phyloP scores from a whole-genome alignment of 306 rosid species.

The Malus domestica region DNA sequence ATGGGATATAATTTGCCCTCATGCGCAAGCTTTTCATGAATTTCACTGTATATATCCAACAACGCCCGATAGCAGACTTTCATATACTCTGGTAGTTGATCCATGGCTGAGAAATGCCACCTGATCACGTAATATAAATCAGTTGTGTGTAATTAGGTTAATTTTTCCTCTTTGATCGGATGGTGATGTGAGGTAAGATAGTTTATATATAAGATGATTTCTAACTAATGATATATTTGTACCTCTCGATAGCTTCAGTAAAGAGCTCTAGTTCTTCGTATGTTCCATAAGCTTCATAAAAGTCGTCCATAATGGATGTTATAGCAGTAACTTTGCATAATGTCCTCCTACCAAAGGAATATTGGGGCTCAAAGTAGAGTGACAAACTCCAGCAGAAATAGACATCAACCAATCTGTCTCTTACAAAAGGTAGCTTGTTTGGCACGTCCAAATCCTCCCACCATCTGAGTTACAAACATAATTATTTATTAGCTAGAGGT shows the following conservation, averaged over 20 bases:
- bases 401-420: too few species aligned
- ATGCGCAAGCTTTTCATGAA: not conserved
- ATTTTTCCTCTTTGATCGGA: too few species aligned
- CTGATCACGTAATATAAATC: not conserved
- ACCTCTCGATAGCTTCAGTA: not conserved
- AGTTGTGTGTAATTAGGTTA: too few species aligned
- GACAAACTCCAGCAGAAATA: conserved; percentile 31
- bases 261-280: not conserved
- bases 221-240: too few species aligned
- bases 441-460: too few species aligned
- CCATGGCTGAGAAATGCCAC: not conserved
- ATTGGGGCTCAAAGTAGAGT: conserved; percentile 15
- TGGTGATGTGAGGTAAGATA: too few species aligned
- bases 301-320: not conserved
- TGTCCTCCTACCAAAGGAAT: conserved; percentile 20
- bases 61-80: not conserved
- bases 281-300: not conserved
- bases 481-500: too few species aligned
- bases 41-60: not conserved
- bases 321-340: conserved; percentile 6
- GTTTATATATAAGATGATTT: too few species aligned
- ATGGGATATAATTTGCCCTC: not conserved
- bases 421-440: too few species aligned
- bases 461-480: too few species aligned
- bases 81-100: not conserved